Evolutionary conservation across 2,329 filamentous ascomycete genomes (phyloP).

Genomic region (Zasmidium citrigriseum): DNA sequence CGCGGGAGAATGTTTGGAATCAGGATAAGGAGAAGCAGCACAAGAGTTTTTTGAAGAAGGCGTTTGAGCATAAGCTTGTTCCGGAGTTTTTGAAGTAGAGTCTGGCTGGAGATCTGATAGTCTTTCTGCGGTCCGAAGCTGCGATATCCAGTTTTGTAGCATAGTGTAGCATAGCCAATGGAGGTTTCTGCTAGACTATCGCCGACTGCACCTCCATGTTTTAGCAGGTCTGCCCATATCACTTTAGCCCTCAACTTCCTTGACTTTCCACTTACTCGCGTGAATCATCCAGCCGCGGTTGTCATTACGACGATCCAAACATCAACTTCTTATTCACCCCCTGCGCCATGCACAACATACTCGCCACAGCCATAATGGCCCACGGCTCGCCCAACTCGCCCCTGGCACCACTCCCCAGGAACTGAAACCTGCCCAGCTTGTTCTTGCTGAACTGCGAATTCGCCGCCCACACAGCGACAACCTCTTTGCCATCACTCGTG

Average conservation of each 20-base stretch:
- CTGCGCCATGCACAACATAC: slow-evolving; percentile 19
- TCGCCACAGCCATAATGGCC: slow-evolving; percentile 19
- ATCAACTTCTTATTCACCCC: not conserved
- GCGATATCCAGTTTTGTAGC: too few relatives aligned
- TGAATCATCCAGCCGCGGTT: too few relatives aligned
- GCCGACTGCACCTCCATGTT: too few relatives aligned
- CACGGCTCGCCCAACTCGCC: slow-evolving; percentile 18
- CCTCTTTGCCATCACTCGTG: slow-evolving; percentile 22
- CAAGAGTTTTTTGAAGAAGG: not conserved
- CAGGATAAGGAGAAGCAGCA: not conserved
- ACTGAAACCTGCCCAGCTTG: slow-evolving; percentile 19
- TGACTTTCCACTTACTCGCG: too few relatives aligned
- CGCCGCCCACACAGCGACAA: slow-evolving; percentile 24
- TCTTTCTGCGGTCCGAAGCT: too few relatives aligned
- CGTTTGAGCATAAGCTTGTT: not conserved
- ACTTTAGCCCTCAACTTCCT: too few relatives aligned
- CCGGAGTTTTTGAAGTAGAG: not conserved
- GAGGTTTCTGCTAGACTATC: too few relatives aligned
- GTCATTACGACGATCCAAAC: too few relatives aligned
- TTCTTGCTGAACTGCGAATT: slow-evolving; percentile 19
- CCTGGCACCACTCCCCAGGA: slow-evolving; percentile 14
- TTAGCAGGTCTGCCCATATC: too few relatives aligned
- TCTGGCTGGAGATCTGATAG: too few relatives aligned
- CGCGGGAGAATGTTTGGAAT: not conserved
- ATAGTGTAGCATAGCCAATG: too few relatives aligned